These are phyloP conservation scores for Mallotus repandus DNA, from an alignment of 441 rosid genomes.

Conservation along the genomic window DNA sequence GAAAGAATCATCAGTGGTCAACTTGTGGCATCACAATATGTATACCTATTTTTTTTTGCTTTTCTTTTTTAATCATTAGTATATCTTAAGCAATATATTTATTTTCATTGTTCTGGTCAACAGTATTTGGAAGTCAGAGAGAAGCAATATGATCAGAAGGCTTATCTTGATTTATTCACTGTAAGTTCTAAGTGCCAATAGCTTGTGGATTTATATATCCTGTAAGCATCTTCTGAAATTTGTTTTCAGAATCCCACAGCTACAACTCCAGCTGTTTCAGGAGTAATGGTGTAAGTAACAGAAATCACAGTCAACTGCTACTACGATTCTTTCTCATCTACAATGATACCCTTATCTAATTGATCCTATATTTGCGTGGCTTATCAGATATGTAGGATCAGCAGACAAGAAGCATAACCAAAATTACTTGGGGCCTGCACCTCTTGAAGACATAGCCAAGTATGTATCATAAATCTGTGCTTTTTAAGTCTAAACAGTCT, in stretches of 20 bases:
- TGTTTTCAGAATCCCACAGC: conserved; percentile 57
- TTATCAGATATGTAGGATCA: conserved; percentile 74
- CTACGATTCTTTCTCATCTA: background rate
- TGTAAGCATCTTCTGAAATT: conserved; percentile 18
- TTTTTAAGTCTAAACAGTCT: background rate
- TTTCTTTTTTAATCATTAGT: conserved; percentile 1
- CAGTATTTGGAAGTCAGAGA: conserved; percentile 89
- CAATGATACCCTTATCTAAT: background rate
- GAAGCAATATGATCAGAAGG: conserved; percentile 91
- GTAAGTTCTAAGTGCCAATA: conserved; percentile 41
- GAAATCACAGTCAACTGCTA: background rate
- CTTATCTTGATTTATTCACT: conserved; percentile 72
- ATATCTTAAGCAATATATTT: background rate
- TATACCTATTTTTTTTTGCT: background rate
- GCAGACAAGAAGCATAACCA: conserved; percentile 63
- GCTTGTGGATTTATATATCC: background rate
- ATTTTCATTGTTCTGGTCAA: conserved; percentile 10
- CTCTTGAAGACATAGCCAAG: conserved; percentile 74
- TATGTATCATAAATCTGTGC: conserved; percentile 26
- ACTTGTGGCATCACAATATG: background rate
- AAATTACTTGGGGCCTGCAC: conserved; percentile 77
- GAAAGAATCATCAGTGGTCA: background rate
- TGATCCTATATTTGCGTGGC: conserved; percentile 3
- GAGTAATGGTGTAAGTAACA: conserved; percentile 79
- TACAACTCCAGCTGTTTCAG: conserved; percentile 64